These are phyloP conservation scores for Euphrasia confusa DNA, from an alignment of 257 asterid genomes.

Conservation along the genomic window DNA sequence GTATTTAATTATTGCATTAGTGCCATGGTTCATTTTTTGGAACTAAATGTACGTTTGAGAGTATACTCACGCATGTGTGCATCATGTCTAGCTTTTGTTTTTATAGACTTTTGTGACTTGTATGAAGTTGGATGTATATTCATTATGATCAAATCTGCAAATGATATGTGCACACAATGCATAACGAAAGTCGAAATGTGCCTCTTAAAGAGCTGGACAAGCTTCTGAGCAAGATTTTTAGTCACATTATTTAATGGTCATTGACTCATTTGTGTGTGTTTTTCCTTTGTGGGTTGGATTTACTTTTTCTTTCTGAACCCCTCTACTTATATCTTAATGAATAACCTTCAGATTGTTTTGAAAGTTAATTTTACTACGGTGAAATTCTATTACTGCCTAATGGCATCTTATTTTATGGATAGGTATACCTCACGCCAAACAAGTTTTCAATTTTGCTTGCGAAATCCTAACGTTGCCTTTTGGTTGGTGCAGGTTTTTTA, in stretches of 20 bases:
- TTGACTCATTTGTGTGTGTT: neutral
- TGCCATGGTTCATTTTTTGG: neutral
- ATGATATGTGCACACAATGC: neutral
- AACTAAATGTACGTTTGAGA: slow-evolving; percentile 1
- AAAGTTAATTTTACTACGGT: neutral
- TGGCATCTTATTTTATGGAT: neutral
- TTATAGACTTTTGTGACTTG: neutral
- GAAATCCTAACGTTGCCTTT: neutral
- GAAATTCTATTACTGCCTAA: neutral
- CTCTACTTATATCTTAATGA: no score
- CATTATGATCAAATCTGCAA: neutral
- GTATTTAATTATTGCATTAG: no score
- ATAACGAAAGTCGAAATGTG: neutral
- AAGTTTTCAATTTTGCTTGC: neutral
- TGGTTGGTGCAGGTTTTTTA: slow-evolving; percentile 57
- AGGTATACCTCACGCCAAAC: no score
- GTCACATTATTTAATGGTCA: neutral
- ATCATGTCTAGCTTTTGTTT: neutral
- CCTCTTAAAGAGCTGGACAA: slow-evolving; percentile 11
- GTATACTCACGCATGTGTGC: neutral
- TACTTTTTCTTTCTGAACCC: neutral
- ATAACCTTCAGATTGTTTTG: slow-evolving; percentile 1
- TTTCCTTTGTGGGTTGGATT: neutral
- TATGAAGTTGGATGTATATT: neutral
- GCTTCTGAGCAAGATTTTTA: neutral